Percentiles rank a stretch among this genome's conserved stretches.
Conservation (phyloP, 2,329 filamentous ascomycete species). For the Calonectria multiphialidica region DNA sequence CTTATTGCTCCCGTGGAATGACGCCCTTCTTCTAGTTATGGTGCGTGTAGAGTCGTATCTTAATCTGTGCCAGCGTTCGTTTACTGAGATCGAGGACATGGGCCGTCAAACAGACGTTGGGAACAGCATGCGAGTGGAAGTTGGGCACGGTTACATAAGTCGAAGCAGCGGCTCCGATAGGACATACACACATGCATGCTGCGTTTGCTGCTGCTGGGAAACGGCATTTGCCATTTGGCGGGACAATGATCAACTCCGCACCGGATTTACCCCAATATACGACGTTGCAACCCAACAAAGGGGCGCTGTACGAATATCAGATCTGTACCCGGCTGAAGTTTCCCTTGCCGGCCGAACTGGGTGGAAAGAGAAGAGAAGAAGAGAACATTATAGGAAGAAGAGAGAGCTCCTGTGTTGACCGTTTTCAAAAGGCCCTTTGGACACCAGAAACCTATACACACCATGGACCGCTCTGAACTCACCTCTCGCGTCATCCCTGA, state of each 20-base stretch:
- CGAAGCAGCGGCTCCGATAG: background rate
- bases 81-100: no score
- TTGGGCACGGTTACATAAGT: background rate
- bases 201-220: background rate
- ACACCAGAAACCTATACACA: background rate
- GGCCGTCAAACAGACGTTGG: no score
- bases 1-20: no score
- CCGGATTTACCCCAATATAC: background rate
- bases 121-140: background rate
- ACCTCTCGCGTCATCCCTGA: background rate
- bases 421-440: background rate
- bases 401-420: no score
- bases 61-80: no score
- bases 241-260: background rate
- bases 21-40: no score
- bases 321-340: background rate
- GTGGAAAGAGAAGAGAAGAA: no score
- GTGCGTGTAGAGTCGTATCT: no score
- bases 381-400: no score
- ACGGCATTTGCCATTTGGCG: background rate
- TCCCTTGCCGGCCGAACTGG: background rate
- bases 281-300: background rate
- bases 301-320: background rate
- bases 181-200: background rate
- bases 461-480: background rate